Base-by-base conservation (phyloP, 805 yeast species). In the Metschnikowia cubensis region DNA sequence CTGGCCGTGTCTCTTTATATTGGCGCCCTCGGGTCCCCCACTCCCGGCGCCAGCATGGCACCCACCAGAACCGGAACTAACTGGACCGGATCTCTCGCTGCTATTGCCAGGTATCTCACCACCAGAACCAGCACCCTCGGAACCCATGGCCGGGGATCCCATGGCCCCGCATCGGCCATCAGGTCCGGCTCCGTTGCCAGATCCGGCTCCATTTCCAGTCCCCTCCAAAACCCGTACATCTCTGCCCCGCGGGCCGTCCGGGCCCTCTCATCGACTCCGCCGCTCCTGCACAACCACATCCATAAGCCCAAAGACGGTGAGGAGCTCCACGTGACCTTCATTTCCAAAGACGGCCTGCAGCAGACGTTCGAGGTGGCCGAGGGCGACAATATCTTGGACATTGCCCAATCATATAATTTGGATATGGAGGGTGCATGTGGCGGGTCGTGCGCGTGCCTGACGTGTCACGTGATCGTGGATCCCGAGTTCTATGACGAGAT, bases 391-490 rank as follows among this genome's bases (percentile, higher is more conserved):
- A 64, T 94, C 25, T 72, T 94, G 65, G 99, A 94, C 65, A 89
- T 94, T 50, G 99, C 98, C 5, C 98, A 94, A 70, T 95, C 94
- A 3, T 71, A 91, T 64, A 86, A 91, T 60, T 69, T 94, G 50
- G 99, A 94, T 58, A 91, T 94, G 94, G 99, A 94, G 67, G 96
- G 84, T 41, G 99, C 99, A 0, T 94, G 99, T 70, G 99, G 99
- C 20, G 99, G 98, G 3, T 89, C 97, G 3, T 94, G 99, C 75
- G 99, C 99, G 1, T 94, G 99, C 67, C 90, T 97, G 4, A 94
- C 99, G 0, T 94, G 99, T 65, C 99, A 94, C 70, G 85, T 94
- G 48, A 92, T 94, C 45, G 90, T 94, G 36, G 99, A 94, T 65
- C 98, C 99, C 0, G 97, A 87, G 42, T 90, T 75, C 66, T 94